Conservation (phyloP, 495 filamentous ascomycete species). For the Mytilinidion resinicola region DNA sequence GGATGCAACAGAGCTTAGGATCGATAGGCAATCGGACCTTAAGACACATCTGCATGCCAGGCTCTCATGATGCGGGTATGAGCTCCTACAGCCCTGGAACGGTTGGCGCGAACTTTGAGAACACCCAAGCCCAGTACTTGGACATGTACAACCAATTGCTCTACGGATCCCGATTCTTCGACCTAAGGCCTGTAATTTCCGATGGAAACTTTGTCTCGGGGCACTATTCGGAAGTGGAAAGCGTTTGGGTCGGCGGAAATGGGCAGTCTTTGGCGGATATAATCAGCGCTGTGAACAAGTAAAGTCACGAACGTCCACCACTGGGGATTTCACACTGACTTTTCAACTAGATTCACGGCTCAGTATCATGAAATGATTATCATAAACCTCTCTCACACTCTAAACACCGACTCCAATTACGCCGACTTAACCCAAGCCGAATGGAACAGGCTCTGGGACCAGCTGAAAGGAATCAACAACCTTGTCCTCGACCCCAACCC, state of each 20-base stretch:
- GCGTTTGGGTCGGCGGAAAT: slow-evolving; percentile 23
- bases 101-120: slow-evolving; percentile 17
- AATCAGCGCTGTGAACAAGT: slow-evolving; percentile 23
- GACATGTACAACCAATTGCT: slow-evolving; percentile 21
- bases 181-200: slow-evolving; percentile 25
- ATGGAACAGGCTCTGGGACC: slow-evolving; percentile 26
- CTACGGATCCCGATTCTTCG: slow-evolving; percentile 22
- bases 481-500: slow-evolving; percentile 10
- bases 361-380: slow-evolving; percentile 28
- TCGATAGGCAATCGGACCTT: slow-evolving; percentile 20
- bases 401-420: slow-evolving; percentile 17
- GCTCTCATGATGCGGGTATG: slow-evolving; percentile 28
- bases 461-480: slow-evolving; percentile 23
- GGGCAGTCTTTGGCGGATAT: slow-evolving; percentile 23
- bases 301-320: not conserved
- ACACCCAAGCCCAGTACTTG: slow-evolving; percentile 23
- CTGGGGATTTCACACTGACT: not conserved
- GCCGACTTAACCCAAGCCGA: slow-evolving; percentile 22
- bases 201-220: slow-evolving; percentile 24
- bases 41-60: slow-evolving; percentile 25
- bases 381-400: slow-evolving; percentile 24
- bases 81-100: slow-evolving; percentile 13
- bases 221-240: slow-evolving; percentile 24
- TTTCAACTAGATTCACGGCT: slow-evolving; percentile 10
- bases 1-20: slow-evolving; percentile 27